Evolutionary conservation across 2,329 filamentous ascomycete species (phyloP).

Genomic region (Aspergillus novoparasiticus): DNA sequence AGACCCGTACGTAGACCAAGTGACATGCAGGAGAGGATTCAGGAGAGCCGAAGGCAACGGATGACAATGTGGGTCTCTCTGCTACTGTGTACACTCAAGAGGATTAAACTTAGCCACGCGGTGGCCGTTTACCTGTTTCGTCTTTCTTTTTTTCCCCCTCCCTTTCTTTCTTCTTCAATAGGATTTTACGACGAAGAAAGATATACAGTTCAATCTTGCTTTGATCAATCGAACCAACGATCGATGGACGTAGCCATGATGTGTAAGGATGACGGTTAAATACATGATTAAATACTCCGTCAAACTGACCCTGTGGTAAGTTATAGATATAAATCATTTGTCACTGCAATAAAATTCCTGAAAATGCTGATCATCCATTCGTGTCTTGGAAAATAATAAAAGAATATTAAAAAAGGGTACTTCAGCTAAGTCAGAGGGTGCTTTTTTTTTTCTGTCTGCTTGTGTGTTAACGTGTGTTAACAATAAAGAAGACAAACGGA

Average conservation of each 20-base stretch:
- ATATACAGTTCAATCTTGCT: not conserved
- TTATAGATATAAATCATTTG: not conserved
- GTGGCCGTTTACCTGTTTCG: not conserved
- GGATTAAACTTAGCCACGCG: conserved; percentile 9
- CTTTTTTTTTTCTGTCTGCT: not conserved
- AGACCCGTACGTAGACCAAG: not conserved
- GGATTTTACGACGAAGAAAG: not conserved
- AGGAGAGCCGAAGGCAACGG: conserved; percentile 12
- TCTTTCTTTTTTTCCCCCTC: not conserved
- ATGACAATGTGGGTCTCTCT: conserved; percentile 9
- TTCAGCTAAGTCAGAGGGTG: not conserved
- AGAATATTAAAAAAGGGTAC: not conserved
- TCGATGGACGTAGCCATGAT: not conserved
- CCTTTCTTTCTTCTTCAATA: not conserved
- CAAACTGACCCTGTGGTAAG: not conserved
- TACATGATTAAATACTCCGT: not conserved
- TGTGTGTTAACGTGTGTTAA: no score
- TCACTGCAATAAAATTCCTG: not conserved
- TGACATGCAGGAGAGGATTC: conserved; percentile 12
- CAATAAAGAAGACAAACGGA: not conserved
- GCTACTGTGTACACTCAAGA: not conserved
- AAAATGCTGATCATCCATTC: not conserved
- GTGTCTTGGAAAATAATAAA: not conserved
- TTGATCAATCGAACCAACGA: not conserved
- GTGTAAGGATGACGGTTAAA: not conserved